These are phyloP conservation scores for Phaeosphaeriaceae sp. DNA, from an alignment of 2,329 filamentous ascomycete genomes.

Conservation along the genomic window DNA sequence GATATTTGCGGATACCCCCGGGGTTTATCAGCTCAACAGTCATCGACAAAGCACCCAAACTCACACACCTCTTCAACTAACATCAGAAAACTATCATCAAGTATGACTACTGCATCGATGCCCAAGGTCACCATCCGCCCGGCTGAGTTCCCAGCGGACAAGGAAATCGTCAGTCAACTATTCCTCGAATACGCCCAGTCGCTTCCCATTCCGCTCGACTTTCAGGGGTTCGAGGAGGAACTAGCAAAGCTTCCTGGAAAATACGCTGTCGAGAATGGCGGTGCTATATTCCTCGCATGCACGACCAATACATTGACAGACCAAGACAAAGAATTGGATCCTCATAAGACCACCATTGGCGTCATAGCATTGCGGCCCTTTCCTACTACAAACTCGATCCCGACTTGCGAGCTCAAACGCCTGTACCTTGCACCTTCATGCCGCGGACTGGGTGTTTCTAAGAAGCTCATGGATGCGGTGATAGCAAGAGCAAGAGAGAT, in stretches of 20 bases:
- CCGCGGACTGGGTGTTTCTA: conserved; percentile 59
- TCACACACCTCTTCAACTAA: no score
- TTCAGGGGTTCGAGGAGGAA: conserved; percentile 63
- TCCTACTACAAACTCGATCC: conserved; percentile 6
- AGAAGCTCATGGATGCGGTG: conserved; percentile 54
- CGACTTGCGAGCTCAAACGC: conserved; percentile 64
- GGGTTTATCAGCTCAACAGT: neutral
- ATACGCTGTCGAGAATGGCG: conserved; percentile 56
- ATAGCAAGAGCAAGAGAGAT: conserved; percentile 55
- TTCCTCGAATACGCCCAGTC: conserved; percentile 52
- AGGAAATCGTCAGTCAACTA: conserved; percentile 42
- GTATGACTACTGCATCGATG: neutral
- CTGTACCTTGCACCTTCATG: conserved; percentile 59
- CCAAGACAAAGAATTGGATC: neutral
- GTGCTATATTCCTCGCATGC: conserved; percentile 57
- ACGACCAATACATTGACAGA: neutral
- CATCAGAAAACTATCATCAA: neutral
- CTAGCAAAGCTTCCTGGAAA: conserved; percentile 61
- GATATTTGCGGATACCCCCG: conserved; percentile 1
- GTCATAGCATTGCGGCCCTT: conserved; percentile 60
- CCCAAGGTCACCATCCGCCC: conserved; percentile 16
- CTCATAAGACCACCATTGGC: conserved; percentile 46
- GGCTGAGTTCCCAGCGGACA: conserved; percentile 53
- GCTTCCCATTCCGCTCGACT: conserved; percentile 62
- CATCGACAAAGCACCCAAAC: no score